Conservation (phyloP, 257 asterid species). For the Nicotiana sylvestris region DNA sequence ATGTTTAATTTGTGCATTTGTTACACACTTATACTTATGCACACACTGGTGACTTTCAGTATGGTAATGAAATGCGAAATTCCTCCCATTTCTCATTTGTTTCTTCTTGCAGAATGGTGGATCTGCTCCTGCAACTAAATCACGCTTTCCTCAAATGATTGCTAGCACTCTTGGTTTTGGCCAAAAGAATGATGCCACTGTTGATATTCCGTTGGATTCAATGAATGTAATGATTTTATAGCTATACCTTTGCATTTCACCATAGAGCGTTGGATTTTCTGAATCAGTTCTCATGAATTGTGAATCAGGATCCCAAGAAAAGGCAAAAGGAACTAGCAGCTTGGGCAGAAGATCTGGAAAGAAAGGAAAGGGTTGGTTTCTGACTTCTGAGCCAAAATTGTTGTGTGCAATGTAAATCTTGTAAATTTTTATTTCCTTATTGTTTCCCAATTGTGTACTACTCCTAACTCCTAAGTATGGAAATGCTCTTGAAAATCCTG, state of each 20-base stretch:
- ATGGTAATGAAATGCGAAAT: neutral
- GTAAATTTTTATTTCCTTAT: too few relatives aligned
- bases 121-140: conserved; percentile 55
- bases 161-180: conserved; percentile 90
- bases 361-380: conserved; percentile 79
- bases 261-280: conserved; percentile 8
- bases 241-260: neutral
- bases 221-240: conserved; percentile 48
- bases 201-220: conserved; percentile 79
- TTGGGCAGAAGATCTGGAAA: conserved; percentile 86
- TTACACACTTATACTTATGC: neutral
- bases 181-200: conserved; percentile 94
- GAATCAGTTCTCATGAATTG: conserved; percentile 14
- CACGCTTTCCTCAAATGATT: conserved; percentile 74
- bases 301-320: conserved; percentile 62
- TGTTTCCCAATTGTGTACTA: too few relatives aligned
- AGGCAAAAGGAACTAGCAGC: conserved; percentile 72
- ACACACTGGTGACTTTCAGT: neutral
- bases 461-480: too few relatives aligned
- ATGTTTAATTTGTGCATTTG: neutral
- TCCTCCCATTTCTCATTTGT: neutral
- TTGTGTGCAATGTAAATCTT: neutral
- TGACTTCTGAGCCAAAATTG: neutral
- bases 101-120: conserved; percentile 62
- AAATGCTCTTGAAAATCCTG: too few relatives aligned